Percentiles rank a stretch among this genome's conserved stretches.
Conservation (phyloP, 441 rosid genomes). For the Erodium trifolium region DNA sequence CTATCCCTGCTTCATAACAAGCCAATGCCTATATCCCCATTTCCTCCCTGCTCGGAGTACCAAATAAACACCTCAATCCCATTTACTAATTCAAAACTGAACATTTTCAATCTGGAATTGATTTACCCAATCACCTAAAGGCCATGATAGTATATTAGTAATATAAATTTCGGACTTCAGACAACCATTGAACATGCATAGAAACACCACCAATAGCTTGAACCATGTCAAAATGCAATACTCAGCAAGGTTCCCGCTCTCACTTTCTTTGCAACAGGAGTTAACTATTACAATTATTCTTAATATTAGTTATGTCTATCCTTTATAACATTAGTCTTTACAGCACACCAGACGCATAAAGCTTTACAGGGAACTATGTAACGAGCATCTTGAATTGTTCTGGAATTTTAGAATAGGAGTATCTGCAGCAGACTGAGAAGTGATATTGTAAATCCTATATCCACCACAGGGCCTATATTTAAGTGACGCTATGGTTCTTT, state of each 20-base stretch:
- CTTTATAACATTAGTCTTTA: neutral
- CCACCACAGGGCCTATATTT: neutral
- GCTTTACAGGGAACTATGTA: neutral
- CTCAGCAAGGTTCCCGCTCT: neutral
- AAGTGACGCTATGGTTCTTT: neutral
- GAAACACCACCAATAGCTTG: neutral
- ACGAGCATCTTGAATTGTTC: neutral
- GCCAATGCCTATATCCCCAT: neutral
- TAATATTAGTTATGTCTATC: neutral
- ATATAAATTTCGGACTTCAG: neutral
- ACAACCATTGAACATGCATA: neutral
- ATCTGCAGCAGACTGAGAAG: neutral
- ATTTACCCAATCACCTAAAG: neutral
- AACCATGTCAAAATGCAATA: neutral
- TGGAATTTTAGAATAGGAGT: constrained; percentile 1
- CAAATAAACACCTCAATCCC: neutral
- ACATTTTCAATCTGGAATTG: neutral
- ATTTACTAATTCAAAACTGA: neutral
- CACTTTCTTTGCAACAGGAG: neutral
- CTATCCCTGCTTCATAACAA: neutral
- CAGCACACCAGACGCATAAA: neutral
- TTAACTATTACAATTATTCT: neutral
- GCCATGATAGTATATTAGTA: neutral
- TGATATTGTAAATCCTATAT: neutral
- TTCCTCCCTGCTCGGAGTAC: neutral